Percentiles rank a stretch among this genome's conserved stretches.
phyloP scores from a whole-genome alignment of 1,139 yeast species.

The Lodderomyces elongisporus region DNA sequence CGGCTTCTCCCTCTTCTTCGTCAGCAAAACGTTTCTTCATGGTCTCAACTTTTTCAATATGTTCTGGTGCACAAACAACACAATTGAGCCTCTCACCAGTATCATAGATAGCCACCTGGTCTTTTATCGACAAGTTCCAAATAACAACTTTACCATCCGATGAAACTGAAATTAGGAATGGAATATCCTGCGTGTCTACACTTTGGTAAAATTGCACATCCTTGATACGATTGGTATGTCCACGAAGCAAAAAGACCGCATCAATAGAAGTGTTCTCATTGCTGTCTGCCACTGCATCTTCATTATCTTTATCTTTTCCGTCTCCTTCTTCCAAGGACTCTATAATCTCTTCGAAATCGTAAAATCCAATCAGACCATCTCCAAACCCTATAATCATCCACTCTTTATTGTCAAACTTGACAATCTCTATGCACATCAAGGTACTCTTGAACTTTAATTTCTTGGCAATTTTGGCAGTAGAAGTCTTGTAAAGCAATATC shows the following conservation, averaged over 20 bases:
- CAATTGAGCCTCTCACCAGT: slow-evolving; percentile 93
- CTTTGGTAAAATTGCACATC: slow-evolving; percentile 54
- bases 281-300: slow-evolving; percentile 24
- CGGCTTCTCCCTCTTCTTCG: slow-evolving; percentile 22
- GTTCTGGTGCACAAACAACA: slow-evolving; percentile 71
- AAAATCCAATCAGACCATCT: slow-evolving; percentile 68
- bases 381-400: slow-evolving; percentile 66
- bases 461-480: slow-evolving; percentile 53
- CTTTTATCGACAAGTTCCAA: slow-evolving; percentile 69
- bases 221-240: slow-evolving; percentile 84
- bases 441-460: slow-evolving; percentile 49
- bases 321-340: not conserved
- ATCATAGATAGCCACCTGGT: slow-evolving; percentile 85
- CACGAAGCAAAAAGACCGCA: slow-evolving; percentile 58
- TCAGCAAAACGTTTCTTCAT: slow-evolving; percentile 62
- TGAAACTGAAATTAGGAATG: slow-evolving; percentile 72
- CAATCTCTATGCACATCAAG: slow-evolving; percentile 63
- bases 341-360: slow-evolving; percentile 14
- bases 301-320: slow-evolving; percentile 22
- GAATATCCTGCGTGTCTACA: slow-evolving; percentile 27
- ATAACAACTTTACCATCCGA: slow-evolving; percentile 92
- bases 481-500: slow-evolving; percentile 61
- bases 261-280: slow-evolving; percentile 25
- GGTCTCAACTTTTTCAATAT: slow-evolving; percentile 65
- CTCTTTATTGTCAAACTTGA: slow-evolving; percentile 41